A percentile compares a stretch with the other conserved stretches of the same genome.
Conservation (phyloP, 2,329 filamentous ascomycete genomes). For the Fusarium sublunatum region DNA sequence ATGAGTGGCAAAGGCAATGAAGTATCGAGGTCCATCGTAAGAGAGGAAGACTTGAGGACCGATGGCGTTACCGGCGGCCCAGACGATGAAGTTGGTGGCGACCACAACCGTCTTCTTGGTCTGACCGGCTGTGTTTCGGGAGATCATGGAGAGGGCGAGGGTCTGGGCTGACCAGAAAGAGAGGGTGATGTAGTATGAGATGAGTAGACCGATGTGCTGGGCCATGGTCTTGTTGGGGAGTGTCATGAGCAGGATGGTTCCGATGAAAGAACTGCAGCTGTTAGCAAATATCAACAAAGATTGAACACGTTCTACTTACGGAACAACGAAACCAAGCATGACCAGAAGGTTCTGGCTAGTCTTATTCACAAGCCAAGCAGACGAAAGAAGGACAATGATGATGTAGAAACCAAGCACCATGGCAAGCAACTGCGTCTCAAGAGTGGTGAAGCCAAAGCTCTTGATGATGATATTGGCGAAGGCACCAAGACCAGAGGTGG, state of each 20-base stretch:
- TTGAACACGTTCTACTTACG: constrained; percentile 47
- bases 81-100: constrained; percentile 76
- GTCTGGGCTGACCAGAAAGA: constrained; percentile 83
- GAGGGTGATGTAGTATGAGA: constrained; percentile 80
- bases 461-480: constrained; percentile 81
- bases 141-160: constrained; percentile 73
- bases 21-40: constrained; percentile 65
- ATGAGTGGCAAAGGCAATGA: constrained; percentile 76
- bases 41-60: constrained; percentile 50
- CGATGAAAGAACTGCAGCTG: constrained; percentile 66
- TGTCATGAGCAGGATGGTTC: constrained; percentile 76
- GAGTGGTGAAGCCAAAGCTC: constrained; percentile 71
- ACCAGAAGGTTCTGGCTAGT: constrained; percentile 74
- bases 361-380: constrained; percentile 75
- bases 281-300: not conserved
- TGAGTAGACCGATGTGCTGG: constrained; percentile 68
- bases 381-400: constrained; percentile 74
- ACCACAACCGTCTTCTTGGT: constrained; percentile 78
- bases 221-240: not conserved
- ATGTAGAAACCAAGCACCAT: constrained; percentile 82
- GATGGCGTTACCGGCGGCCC: constrained; percentile 75
- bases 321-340: constrained; percentile 74
- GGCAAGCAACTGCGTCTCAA: constrained; percentile 77
- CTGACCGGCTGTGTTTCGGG: constrained; percentile 76
- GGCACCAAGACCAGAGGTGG: constrained; percentile 76